phyloP scores from a whole-genome alignment of 2,329 filamentous ascomycete genomes.

The Fusarium citri region DNA sequence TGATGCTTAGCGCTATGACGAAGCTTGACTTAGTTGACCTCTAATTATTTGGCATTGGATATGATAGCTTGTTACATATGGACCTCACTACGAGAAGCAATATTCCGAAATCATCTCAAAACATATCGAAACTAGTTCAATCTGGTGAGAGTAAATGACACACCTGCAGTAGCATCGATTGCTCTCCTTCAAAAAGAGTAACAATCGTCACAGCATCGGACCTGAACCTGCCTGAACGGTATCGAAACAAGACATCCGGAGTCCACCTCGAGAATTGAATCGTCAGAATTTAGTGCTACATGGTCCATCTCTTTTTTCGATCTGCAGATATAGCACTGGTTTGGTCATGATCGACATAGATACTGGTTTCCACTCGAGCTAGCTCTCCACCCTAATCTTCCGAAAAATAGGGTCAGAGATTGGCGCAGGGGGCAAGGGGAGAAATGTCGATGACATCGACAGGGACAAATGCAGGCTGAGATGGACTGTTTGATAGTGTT shows the following conservation, averaged over 20 bases:
- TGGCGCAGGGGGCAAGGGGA: slow-evolving; percentile 14
- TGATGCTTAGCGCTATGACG: background rate
- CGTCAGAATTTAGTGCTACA: background rate
- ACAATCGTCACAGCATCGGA: background rate
- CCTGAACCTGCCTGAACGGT: background rate
- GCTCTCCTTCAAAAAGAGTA: background rate
- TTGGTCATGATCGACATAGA: background rate
- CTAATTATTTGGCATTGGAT: too few species aligned
- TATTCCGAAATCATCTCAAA: background rate
- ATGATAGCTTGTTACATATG: too few species aligned
- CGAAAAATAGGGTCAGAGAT: background rate
- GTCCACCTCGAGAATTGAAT: background rate
- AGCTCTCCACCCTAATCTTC: background rate
- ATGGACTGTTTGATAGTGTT: background rate
- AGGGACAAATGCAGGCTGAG: background rate
- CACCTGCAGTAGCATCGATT: slow-evolving; percentile 1
- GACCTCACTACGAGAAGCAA: too few species aligned
- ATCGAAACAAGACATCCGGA: background rate
- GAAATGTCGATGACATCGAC: background rate
- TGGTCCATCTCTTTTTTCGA: background rate
- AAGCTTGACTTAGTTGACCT: background rate
- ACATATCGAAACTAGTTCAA: background rate
- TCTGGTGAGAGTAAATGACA: background rate
- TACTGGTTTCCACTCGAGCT: background rate
- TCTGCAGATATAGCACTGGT: slow-evolving; percentile 3